phyloP scores from a whole-genome alignment of 2,329 filamentous ascomycete genomes.

The Aspergillus pseudoviridinutans region DNA sequence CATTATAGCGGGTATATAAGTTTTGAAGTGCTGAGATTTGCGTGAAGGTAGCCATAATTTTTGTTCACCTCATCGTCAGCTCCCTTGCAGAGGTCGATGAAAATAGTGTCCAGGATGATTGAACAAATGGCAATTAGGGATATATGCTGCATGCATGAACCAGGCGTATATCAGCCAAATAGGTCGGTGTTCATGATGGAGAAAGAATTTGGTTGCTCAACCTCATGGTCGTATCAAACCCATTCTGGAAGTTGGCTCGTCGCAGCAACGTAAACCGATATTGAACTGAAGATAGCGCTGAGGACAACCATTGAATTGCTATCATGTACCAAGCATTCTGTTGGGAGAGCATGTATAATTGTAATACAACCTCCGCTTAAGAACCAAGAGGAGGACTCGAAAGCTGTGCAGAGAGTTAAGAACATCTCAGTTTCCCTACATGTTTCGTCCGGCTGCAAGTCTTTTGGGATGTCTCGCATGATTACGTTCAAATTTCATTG shows the following conservation, averaged over 20 bases:
- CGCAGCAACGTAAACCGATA: neutral
- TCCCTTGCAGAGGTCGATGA: neutral
- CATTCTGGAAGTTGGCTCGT: neutral
- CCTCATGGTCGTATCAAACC: neutral
- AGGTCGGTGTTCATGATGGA: neutral
- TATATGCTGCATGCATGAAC: neutral
- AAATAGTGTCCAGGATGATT: neutral
- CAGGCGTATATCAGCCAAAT: neutral
- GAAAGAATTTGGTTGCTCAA: neutral
- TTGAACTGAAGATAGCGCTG: neutral
- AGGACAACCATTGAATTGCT: neutral
- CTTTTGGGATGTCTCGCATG: slow-evolving; percentile 88
- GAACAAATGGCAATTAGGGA: neutral
- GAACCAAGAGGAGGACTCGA: neutral
- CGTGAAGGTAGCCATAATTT: neutral
- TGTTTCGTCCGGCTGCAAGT: slow-evolving; percentile 53
- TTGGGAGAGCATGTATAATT: neutral
- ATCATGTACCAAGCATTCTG: neutral
- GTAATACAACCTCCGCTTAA: neutral
- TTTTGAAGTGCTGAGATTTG: neutral
- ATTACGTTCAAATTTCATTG: slow-evolving; percentile 66
- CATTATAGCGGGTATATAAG: neutral
- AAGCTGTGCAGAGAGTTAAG: slow-evolving; percentile 18
- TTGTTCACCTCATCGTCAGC: neutral
- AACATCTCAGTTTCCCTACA: slow-evolving; percentile 5